Base-by-base conservation (phyloP, 192 early-diverging fungal genomes). In the Umbelopsis sp. region DNA sequence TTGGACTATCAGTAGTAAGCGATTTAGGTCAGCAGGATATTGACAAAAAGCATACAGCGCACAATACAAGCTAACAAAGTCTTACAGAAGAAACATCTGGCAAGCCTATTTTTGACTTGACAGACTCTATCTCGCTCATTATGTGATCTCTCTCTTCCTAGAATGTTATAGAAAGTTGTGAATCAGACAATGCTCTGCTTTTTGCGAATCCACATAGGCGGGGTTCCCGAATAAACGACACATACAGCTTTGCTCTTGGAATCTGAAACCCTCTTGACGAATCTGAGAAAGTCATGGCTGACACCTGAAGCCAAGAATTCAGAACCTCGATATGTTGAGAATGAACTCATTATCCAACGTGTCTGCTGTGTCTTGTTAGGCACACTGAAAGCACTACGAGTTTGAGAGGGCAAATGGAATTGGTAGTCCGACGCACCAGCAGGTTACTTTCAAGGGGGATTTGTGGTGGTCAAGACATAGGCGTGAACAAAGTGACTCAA, bases 31-130 rank as follows among this genome's bases (percentile, higher is more conserved):
- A 37, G 50, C 15, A 3, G 27, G 47, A 13, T 11, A 45, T 25
- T 46, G 21, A 4, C 18, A 25, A 1, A 25, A 3, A 64, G 22
- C 2, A 25, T 3, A 45, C 66, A 0, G 27, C 16, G 4, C 12
- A 9, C 3, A 18, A 53, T 11, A 61, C 11, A 41, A 10, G 22
- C 13, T 37, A 30, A 45, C 2, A 8, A 0, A 30, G 37, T 41
- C 65, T 66, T 78, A 78, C 76, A 33, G 76, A 67, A 49, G 76
- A 50, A 22, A 73, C 68, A 66, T 77, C 71, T 44, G 76, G 76
- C 23, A 65, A 44, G 1, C 76, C 67, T 45, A 77, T 72, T 48
- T 55, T 77, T 12, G 23, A 21, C 35, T 64, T 51, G 46, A 78
- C 46, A 15, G 16, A 22, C 41, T 64, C n/a, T 45, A 78, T 48